Percentiles rank a stretch among this genome's conserved stretches.
Conservation (phyloP, 768 basidiomycete genomes). For the Neoboletus brunneissimus region DNA sequence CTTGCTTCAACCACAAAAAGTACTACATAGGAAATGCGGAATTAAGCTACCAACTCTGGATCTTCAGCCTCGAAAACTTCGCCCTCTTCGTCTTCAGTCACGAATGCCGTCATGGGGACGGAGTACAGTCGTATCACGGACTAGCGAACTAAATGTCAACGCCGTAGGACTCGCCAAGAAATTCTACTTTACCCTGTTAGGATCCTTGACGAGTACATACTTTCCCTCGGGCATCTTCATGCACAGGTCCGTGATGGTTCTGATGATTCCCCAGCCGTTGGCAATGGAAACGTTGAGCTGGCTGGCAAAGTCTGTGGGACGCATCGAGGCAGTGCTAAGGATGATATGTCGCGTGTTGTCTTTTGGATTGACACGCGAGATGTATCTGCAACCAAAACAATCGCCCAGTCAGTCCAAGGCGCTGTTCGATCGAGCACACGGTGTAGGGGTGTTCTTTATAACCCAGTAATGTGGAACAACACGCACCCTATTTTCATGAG, state of each 20-base stretch:
- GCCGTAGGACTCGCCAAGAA: neutral
- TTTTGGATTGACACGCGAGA: constrained; percentile 89
- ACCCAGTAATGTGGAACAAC: neutral
- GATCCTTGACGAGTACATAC: constrained; percentile 96
- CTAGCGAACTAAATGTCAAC: constrained; percentile 41
- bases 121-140: constrained; percentile 91
- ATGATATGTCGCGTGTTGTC: constrained; percentile 96
- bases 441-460: neutral
- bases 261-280: constrained; percentile 98
- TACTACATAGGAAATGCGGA: neutral
- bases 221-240: constrained; percentile 98
- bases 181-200: constrained; percentile 75
- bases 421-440: neutral
- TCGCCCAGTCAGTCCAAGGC: constrained; percentile 11
- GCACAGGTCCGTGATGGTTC: constrained; percentile 90
- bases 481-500: constrained; percentile 95
- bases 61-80: constrained; percentile 43
- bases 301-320: constrained; percentile 88
- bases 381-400: constrained; percentile 58
- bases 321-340: constrained; percentile 90
- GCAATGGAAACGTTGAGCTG: constrained; percentile 94
- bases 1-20: neutral
- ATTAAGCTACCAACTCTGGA: constrained; percentile 34
- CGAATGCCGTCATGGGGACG: constrained; percentile 87
- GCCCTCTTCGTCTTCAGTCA: constrained; percentile 72